phyloP scores from a whole-genome alignment of 768 basidiomycete species.

The Leccinum olivaceopallidum region DNA sequence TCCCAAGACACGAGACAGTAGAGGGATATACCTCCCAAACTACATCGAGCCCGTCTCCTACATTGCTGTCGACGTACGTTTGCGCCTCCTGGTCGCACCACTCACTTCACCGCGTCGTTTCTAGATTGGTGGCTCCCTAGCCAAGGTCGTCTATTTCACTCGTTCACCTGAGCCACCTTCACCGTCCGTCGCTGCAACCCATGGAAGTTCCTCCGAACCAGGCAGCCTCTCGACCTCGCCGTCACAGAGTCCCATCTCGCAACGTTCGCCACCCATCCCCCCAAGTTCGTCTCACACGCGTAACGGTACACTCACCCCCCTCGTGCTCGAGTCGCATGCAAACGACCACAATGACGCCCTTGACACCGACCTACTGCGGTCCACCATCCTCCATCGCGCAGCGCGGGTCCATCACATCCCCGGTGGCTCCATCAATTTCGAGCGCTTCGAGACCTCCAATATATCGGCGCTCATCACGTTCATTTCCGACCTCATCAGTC shows the following conservation, averaged over 20 bases:
- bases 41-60: slow-evolving; percentile 97
- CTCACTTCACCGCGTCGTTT: slow-evolving; percentile 7
- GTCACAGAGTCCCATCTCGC: slow-evolving; percentile 5
- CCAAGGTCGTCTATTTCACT: slow-evolving; percentile 98
- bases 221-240: slow-evolving; percentile 44
- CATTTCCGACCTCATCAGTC: slow-evolving; percentile 82
- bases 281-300: slow-evolving; percentile 37
- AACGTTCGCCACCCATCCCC: slow-evolving; percentile 27
- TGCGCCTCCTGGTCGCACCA: not conserved
- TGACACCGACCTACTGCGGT: slow-evolving; percentile 50
- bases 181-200: slow-evolving; percentile 64
- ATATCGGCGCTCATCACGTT: slow-evolving; percentile 84
- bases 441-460: slow-evolving; percentile 92
- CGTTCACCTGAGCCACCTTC: slow-evolving; percentile 86
- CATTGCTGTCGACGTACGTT: slow-evolving; percentile 93
- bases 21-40: slow-evolving; percentile 97
- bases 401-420: slow-evolving; percentile 71
- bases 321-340: slow-evolving; percentile 60
- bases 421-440: slow-evolving; percentile 96
- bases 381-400: slow-evolving; percentile 67
- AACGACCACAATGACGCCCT: slow-evolving; percentile 29
- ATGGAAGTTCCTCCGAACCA: slow-evolving; percentile 50
- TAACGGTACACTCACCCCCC: slow-evolving; percentile 81
- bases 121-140: slow-evolving; percentile 95
- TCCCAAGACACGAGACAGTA: slow-evolving; percentile 81